These are phyloP conservation scores for Monilinia fructigena DNA, from an alignment of 2,329 filamentous ascomycete genomes.

Conservation along the genomic window DNA sequence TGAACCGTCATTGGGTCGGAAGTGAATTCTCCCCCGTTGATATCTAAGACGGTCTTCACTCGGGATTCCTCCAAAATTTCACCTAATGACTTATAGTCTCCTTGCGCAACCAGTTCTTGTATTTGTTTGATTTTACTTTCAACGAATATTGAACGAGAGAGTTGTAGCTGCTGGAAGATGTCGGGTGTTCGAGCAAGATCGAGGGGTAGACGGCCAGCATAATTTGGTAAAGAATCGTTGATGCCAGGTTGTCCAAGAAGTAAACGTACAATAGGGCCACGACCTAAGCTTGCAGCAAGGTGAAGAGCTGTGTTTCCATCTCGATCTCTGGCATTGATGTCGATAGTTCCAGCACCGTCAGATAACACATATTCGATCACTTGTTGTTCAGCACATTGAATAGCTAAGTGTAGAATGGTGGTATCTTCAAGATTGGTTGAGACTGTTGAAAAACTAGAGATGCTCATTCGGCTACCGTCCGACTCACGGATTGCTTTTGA, in stretches of 20 bases:
- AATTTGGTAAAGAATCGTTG: constrained; percentile 85
- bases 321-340: constrained; percentile 86
- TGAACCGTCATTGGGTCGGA: constrained; percentile 76
- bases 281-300: constrained; percentile 78
- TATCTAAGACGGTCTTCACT: constrained; percentile 82
- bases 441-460: constrained; percentile 41
- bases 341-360: constrained; percentile 63
- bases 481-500: constrained; percentile 78
- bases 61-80: constrained; percentile 79
- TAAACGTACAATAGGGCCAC: constrained; percentile 75
- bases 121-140: constrained; percentile 83
- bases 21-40: constrained; percentile 86
- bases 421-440: constrained; percentile 68
- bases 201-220: constrained; percentile 78
- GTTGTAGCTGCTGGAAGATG: constrained; percentile 92
- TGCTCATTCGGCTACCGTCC: constrained; percentile 43
- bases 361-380: constrained; percentile 95
- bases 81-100: constrained; percentile 76
- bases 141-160: constrained; percentile 84
- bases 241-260: constrained; percentile 79
- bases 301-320: constrained; percentile 95
- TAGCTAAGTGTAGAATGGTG: constrained; percentile 86
- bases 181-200: constrained; percentile 90
- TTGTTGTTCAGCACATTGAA: constrained; percentile 89
- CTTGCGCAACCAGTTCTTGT: constrained; percentile 70